Evolutionary conservation across 1,139 yeast species (phyloP).

Genomic region (Groenewaldozyma sp.): DNA sequence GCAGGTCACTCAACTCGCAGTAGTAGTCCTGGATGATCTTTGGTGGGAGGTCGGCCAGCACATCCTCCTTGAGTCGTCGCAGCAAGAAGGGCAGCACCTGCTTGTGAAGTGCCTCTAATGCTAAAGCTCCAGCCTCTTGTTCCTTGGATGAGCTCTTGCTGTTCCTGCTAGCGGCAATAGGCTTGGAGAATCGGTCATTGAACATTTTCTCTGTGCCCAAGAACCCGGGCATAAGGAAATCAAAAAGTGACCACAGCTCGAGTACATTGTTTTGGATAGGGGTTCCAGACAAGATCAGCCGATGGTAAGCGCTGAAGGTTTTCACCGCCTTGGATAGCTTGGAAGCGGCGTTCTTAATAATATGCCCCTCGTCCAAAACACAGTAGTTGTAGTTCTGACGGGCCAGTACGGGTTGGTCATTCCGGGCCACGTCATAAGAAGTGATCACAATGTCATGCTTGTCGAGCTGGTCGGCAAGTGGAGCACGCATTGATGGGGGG

Average conservation of each 20-base stretch:
- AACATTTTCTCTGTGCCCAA: slow-evolving; percentile 91
- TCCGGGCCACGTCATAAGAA: slow-evolving; percentile 92
- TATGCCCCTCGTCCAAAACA: slow-evolving; percentile 96
- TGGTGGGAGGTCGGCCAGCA: slow-evolving; percentile 91
- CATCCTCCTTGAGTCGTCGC: slow-evolving; percentile 94
- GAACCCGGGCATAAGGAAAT: slow-evolving; percentile 97
- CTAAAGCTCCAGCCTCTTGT: slow-evolving; percentile 95
- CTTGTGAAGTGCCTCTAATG: slow-evolving; percentile 89
- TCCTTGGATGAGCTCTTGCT: slow-evolving; percentile 88
- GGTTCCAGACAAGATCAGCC: slow-evolving; percentile 89
- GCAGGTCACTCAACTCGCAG: slow-evolving; percentile 89
- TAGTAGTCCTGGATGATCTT: slow-evolving; percentile 97
- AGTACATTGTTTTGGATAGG: slow-evolving; percentile 96
- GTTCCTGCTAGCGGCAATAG: slow-evolving; percentile 89
- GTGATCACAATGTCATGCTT: slow-evolving; percentile 79
- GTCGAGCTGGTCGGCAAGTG: slow-evolving; percentile 45
- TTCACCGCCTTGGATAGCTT: slow-evolving; percentile 87
- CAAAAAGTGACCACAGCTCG: slow-evolving; percentile 95
- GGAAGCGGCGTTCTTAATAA: slow-evolving; percentile 83
- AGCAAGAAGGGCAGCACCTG: slow-evolving; percentile 95
- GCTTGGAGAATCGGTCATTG: slow-evolving; percentile 93
- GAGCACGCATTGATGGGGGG: slow-evolving; percentile 64
- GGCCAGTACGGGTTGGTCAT: slow-evolving; percentile 63
- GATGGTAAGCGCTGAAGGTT: slow-evolving; percentile 70
- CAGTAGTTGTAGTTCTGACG: slow-evolving; percentile 78